A percentile compares a stretch with the other conserved stretches of the same genome.
These are phyloP conservation scores for Lomentospora prolificans DNA, from an alignment of 2,329 filamentous ascomycete genomes.

Conservation along the genomic window DNA sequence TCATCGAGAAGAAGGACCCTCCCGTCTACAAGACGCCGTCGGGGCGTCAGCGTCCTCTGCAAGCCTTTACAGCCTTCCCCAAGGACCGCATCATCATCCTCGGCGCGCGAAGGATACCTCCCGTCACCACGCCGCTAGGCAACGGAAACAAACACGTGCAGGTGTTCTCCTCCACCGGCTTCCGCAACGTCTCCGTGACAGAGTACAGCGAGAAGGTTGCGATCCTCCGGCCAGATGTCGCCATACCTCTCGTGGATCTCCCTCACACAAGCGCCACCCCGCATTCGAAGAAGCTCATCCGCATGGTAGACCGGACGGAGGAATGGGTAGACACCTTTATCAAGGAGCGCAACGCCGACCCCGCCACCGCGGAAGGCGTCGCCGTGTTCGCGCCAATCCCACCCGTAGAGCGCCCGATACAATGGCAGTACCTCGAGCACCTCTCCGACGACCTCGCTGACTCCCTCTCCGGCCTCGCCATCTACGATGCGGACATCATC, in stretches of 20 bases:
- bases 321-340: conserved; percentile 68
- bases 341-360: not conserved
- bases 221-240: conserved; percentile 68
- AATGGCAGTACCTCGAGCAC: conserved; percentile 70
- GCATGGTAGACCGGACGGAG: conserved; percentile 81
- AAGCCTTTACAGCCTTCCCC: conserved; percentile 67
- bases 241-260: conserved; percentile 69
- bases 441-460: conserved; percentile 54
- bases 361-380: conserved; percentile 18
- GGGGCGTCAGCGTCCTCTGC: conserved; percentile 41
- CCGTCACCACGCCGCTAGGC: conserved; percentile 59
- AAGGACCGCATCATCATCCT: conserved; percentile 58
- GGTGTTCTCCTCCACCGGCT: conserved; percentile 80
- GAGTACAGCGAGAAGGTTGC: conserved; percentile 59
- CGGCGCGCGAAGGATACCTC: conserved; percentile 66
- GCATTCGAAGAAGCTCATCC: conserved; percentile 62
- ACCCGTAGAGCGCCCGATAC: conserved; percentile 63
- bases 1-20: conserved; percentile 44
- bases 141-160: conserved; percentile 65
- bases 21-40: conserved; percentile 35
- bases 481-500: conserved; percentile 67
- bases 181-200: conserved; percentile 56
- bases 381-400: conserved; percentile 58
- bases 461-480: conserved; percentile 56
- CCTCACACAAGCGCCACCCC: conserved; percentile 36